Base-by-base conservation (phyloP, 2,329 filamentous ascomycete species). In the Teratosphaeriaceae sp. region DNA sequence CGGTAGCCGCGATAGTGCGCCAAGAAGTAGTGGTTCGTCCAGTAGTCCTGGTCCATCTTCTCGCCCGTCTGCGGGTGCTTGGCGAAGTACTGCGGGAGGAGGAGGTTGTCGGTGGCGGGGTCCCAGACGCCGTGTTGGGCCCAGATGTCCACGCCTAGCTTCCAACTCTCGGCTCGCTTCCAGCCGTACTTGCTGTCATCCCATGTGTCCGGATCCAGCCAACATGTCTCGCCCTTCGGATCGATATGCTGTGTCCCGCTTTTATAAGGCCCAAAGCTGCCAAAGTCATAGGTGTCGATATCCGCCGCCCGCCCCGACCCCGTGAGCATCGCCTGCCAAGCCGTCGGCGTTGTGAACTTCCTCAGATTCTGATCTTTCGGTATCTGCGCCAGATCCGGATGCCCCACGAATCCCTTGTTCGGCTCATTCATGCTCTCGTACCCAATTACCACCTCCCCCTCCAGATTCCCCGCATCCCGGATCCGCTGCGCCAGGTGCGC, bases 401-500 rank as follows among this genome's bases (percentile, higher is more conserved):
- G 84, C 11, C 89, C 89, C 37, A 94, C 79, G 60, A 96, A 73
- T 19, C 94, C 90, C 58, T 85, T 79, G 63, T 94, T 92, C 1
- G 92, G 92, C 65, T 98, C 92, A 59, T 98, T 98, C 65, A 97
- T 72, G 58, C 82, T 95, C 70, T 98, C 92, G 85, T 90, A 98
- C 2, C 92, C 92, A 54, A 97, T 84, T 5, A 98, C 81, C 22
- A 92, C 80, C 18, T 89, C 82, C 50, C 92, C 78, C 59, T 94
- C 85, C 11, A 98, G 72, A 60, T 88, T 89, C 0, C 88, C 89
- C 1, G 92, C 89, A 55, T 97, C 88, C 45, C 88, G 81, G 52
- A 98, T 94, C 45, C 85, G 78, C 60, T 78, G 76, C 0, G 89
- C 90, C 6, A 98, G 74, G 61, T 95, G 85, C 16, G 77, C 79